Evolutionary conservation across 1,139 yeast species (phyloP).

Genomic region (Candida smagusa): DNA sequence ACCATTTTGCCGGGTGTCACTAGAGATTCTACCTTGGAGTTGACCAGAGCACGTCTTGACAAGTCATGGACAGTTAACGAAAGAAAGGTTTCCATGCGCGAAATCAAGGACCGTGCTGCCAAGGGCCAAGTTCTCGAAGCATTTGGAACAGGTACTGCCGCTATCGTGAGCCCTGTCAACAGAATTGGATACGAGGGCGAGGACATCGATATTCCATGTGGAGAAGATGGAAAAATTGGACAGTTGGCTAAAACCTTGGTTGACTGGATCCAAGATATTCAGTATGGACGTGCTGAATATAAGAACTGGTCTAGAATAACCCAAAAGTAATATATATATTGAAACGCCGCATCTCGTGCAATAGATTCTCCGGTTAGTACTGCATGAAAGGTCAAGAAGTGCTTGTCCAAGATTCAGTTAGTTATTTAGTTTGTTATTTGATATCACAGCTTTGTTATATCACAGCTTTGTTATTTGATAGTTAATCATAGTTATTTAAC

Average conservation of each 20-base stretch:
- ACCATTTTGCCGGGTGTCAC: conserved; percentile 96
- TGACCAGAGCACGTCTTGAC: conserved; percentile 72
- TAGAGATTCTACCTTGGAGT: conserved; percentile 77
- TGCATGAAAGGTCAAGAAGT: no score
- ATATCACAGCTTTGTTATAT: no score
- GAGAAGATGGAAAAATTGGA: conserved; percentile 25
- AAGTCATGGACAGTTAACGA: conserved; percentile 56
- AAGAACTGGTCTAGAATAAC: conserved; percentile 15
- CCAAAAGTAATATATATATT: no score
- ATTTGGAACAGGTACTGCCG: conserved; percentile 43
- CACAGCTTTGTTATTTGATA: no score
- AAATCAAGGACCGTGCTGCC: conserved; percentile 29
- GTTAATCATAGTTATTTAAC: no score
- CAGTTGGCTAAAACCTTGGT: conserved; percentile 26
- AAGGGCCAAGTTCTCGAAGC: conserved; percentile 40
- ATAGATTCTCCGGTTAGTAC: no score
- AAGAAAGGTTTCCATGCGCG: conserved; percentile 34
- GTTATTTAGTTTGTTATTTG: no score
- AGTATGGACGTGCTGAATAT: conserved; percentile 28
- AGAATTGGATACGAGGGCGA: conserved; percentile 31
- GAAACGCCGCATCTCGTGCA: no score
- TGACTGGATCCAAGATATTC: conserved; percentile 28
- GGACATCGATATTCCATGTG: conserved; percentile 29
- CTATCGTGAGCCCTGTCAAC: conserved; percentile 36
- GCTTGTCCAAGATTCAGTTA: no score